Evolutionary conservation across 1,139 yeast genomes (phyloP).

Genomic region (Yamadazyma diospyri): DNA sequence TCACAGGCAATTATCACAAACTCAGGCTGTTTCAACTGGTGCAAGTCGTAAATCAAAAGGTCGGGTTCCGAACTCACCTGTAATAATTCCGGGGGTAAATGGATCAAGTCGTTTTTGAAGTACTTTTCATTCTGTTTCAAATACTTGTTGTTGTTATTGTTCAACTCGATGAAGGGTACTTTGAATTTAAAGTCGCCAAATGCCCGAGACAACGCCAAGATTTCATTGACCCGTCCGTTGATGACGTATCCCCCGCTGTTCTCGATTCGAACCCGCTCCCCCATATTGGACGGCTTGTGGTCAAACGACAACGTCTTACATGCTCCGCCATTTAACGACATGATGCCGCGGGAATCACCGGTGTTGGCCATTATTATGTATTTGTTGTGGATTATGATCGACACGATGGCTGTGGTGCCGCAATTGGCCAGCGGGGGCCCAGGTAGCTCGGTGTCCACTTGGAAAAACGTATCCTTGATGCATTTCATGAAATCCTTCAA

Average conservation of each 20-base stretch:
- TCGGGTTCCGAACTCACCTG: conserved; percentile 75
- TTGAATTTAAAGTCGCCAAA: conserved; percentile 75
- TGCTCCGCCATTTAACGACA: conserved; percentile 47
- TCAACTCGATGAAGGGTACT: conserved; percentile 36
- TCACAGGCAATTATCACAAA: conserved; percentile 71
- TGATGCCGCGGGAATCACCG: conserved; percentile 71
- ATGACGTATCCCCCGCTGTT: conserved; percentile 72
- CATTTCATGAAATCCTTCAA: conserved; percentile 23
- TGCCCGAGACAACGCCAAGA: conserved; percentile 69
- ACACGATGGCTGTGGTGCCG: conserved; percentile 68
- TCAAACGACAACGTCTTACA: conserved; percentile 68
- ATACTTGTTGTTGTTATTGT: conserved; percentile 28
- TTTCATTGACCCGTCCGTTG: conserved; percentile 68
- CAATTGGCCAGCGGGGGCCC: conserved; percentile 47
- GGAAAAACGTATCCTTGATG: conserved; percentile 53
- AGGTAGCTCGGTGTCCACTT: conserved; percentile 54
- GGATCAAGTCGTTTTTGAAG: conserved; percentile 22
- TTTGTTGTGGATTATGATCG: conserved; percentile 46
- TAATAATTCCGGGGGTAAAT: conserved; percentile 39
- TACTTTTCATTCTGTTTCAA: conserved; percentile 19
- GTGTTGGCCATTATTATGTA: conserved; percentile 61
- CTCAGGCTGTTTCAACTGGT: conserved; percentile 45
- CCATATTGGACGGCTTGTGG: conserved; percentile 73
- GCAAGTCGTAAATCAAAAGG: conserved; percentile 49
- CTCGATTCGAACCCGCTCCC: conserved; percentile 71